These are phyloP conservation scores for Hymenoscyphus infarciens DNA, from an alignment of 2,329 filamentous ascomycete genomes.

Conservation along the genomic window DNA sequence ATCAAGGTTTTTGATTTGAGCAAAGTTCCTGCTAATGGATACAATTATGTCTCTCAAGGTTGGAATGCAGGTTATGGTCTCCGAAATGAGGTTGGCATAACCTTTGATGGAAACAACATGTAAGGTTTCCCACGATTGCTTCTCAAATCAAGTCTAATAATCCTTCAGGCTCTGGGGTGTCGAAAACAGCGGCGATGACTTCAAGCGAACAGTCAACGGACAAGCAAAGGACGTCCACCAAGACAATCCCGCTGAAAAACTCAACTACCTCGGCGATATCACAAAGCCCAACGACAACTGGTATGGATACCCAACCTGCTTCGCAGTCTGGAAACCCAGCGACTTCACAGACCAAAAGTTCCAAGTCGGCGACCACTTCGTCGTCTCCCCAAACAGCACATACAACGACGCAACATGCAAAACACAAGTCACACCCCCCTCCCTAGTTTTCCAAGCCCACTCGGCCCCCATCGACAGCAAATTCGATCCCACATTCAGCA, in stretches of 20 bases:
- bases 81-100: slow-evolving; percentile 23
- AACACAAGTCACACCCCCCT: slow-evolving; percentile 12
- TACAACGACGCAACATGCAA: slow-evolving; percentile 21
- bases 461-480: slow-evolving; percentile 23
- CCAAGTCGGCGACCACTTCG: slow-evolving; percentile 21
- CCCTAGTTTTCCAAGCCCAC: slow-evolving; percentile 22
- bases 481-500: slow-evolving; percentile 18
- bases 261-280: slow-evolving; percentile 23
- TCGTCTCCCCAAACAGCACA: slow-evolving; percentile 19
- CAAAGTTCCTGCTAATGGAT: slow-evolving; percentile 15
- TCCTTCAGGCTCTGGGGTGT: slow-evolving; percentile 17
- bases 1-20: slow-evolving; percentile 23
- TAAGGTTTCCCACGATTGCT: slow-evolving; percentile 4
- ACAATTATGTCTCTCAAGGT: slow-evolving; percentile 21
- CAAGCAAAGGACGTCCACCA: slow-evolving; percentile 17
- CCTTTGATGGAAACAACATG: slow-evolving; percentile 22
- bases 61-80: slow-evolving; percentile 21
- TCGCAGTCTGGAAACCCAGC: slow-evolving; percentile 21
- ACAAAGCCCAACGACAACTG: slow-evolving; percentile 18
- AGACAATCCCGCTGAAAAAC: slow-evolving; percentile 24
- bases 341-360: slow-evolving; percentile 18
- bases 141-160: background rate
- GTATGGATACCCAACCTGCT: slow-evolving; percentile 26
- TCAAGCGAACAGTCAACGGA: slow-evolving; percentile 15
- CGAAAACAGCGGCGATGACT: slow-evolving; percentile 18